Evolutionary conservation across 495 filamentous ascomycete genomes (phyloP).

Genomic region (Patellaria atrata): DNA sequence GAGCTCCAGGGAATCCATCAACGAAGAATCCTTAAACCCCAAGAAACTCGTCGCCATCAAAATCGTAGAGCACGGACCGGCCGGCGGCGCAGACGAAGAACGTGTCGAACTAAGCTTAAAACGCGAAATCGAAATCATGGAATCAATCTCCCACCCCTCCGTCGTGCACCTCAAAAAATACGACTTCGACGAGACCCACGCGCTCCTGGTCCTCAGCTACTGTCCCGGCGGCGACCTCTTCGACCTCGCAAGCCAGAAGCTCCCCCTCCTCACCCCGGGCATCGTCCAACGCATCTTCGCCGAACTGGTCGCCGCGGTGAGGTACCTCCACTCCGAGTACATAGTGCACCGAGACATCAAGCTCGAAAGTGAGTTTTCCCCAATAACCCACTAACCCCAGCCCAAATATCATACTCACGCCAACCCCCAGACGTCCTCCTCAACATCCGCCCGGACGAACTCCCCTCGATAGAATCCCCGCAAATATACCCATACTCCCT

Average conservation of each 20-base stretch:
- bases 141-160: slow-evolving; percentile 71
- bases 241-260: slow-evolving; percentile 63
- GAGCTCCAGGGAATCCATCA: slow-evolving; percentile 24
- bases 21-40: slow-evolving; percentile 31
- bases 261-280: slow-evolving; percentile 45
- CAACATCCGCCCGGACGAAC: slow-evolving; percentile 48
- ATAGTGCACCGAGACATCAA: slow-evolving; percentile 98
- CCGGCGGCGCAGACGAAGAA: slow-evolving; percentile 78
- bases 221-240: slow-evolving; percentile 92
- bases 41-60: slow-evolving; percentile 84
- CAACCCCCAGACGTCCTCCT: slow-evolving; percentile 63
- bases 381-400: slow-evolving; percentile 1
- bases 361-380: slow-evolving; percentile 60
- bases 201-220: slow-evolving; percentile 76
- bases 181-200: slow-evolving; percentile 63
- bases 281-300: slow-evolving; percentile 78
- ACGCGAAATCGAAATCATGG: slow-evolving; percentile 87
- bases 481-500: slow-evolving; percentile 61
- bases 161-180: slow-evolving; percentile 81
- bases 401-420: slow-evolving; percentile 22
- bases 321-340: slow-evolving; percentile 66
- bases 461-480: slow-evolving; percentile 44
- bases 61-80: slow-evolving; percentile 84
- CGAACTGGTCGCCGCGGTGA: slow-evolving; percentile 71
- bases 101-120: slow-evolving; percentile 83